Evolutionary conservation across 1,139 yeast species (phyloP).

Genomic region (Blastobotrys illinoisensis): DNA sequence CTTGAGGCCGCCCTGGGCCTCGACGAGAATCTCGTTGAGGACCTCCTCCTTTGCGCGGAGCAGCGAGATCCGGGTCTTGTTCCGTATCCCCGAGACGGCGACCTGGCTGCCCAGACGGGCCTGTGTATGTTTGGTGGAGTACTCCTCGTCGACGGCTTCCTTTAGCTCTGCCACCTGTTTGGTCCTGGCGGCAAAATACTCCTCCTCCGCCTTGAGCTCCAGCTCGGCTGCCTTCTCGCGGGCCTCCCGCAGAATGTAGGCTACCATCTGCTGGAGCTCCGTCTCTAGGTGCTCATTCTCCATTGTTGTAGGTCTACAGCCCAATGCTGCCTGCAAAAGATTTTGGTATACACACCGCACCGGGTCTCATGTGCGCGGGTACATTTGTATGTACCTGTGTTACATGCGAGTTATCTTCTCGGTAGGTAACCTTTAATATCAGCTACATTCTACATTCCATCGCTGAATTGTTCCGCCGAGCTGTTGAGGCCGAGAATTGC

Average conservation of each 20-base stretch:
- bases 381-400: not conserved
- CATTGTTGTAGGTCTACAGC: not conserved
- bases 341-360: not conserved
- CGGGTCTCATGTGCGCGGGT: not conserved
- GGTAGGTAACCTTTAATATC: not conserved
- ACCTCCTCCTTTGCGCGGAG: slow-evolving; percentile 39
- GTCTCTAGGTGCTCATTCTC: not conserved
- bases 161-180: not conserved
- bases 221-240: not conserved
- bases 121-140: not conserved
- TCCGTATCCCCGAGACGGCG: not conserved
- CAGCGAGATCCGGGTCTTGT: not conserved
- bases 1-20: slow-evolving; percentile 59
- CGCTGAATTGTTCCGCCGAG: too few relatives aligned
- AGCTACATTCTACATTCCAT: too few relatives aligned
- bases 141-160: not conserved
- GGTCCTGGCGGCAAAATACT: not conserved
- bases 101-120: not conserved
- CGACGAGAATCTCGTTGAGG: slow-evolving; percentile 65
- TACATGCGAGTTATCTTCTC: not conserved
- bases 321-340: not conserved
- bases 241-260: not conserved
- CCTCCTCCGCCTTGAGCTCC: slow-evolving; percentile 1
- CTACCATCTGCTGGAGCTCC: not conserved
- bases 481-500: too few relatives aligned